These are phyloP conservation scores for Allium cepa DNA, from an alignment of 106 monocot genomes.

Conservation along the genomic window DNA sequence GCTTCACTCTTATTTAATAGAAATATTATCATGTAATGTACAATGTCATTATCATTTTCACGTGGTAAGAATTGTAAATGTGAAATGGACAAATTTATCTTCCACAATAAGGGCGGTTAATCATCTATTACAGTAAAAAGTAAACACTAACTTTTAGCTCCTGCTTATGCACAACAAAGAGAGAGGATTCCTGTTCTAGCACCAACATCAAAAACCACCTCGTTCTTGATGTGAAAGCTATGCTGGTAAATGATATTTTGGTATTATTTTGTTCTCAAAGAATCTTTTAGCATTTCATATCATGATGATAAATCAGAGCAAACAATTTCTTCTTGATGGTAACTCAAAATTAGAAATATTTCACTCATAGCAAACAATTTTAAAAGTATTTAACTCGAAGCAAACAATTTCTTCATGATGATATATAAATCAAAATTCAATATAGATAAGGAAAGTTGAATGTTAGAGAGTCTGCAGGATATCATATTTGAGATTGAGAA, in stretches of 20 bases:
- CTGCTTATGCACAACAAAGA: slow-evolving; percentile 93
- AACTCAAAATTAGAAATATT: too few relatives aligned
- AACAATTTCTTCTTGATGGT: too few relatives aligned
- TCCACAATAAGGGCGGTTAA: background rate
- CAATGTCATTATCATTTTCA: background rate
- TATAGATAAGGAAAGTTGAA: too few relatives aligned
- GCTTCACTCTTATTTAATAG: too few relatives aligned
- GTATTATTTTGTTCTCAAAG: slow-evolving; percentile 81
- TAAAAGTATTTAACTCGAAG: too few relatives aligned
- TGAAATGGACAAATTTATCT: background rate
- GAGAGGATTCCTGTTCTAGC: slow-evolving; percentile 92
- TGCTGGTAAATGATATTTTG: slow-evolving; percentile 96
- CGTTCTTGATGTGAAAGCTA: slow-evolving; percentile 64
- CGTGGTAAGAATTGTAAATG: background rate
- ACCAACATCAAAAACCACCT: slow-evolving; percentile 93
- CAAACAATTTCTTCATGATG: too few relatives aligned
- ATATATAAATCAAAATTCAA: too few relatives aligned
- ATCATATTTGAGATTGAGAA: too few relatives aligned
- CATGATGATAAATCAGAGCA: too few relatives aligned
- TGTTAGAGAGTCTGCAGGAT: too few relatives aligned
- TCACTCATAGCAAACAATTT: too few relatives aligned
- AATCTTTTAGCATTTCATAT: slow-evolving; percentile 88
- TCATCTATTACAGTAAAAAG: background rate
- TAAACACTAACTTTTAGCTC: slow-evolving; percentile 57
- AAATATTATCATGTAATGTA: too few relatives aligned